Evolutionary conservation across 1,284 basidiomycete species (phyloP), one percentile per base, ranked within the genome.

Genomic region (Cystobasidium pallidum): DNA sequence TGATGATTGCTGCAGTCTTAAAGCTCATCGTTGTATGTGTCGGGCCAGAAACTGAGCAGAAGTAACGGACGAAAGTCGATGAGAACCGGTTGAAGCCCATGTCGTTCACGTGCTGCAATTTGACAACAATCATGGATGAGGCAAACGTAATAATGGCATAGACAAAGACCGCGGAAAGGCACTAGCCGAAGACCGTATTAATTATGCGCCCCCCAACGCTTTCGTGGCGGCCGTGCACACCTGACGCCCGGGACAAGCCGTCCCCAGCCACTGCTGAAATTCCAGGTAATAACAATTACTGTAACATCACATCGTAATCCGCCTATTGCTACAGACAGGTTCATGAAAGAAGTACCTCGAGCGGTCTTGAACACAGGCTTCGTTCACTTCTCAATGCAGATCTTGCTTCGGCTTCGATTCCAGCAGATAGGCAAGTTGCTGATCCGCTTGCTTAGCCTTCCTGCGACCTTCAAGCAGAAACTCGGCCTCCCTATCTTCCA

Each of bases 401-500:
- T 6, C 30, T n/a, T 34, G 24, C 21, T 59, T 57, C 52, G 36
- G 36, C 61, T 55, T 62, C 32, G 52, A 43, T 41, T 58, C 36
- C 26, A 24, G 62, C 68, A 57, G 54, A 10, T 64, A 71, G n/a
- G 68, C 59, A 4, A 71, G 47, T 15, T 43, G 39, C 30, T 61
- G 47, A 30, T 54, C 61, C 36, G 39, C 49, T 30, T 62, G 51
- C 17, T 43, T 34, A 21, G 45, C 52, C 39, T 64, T 63, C 61
- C 34, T 63, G 15, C 59, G n/a, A 13, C 45, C 43, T 55, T 62
- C 32, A 24, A 71, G n/a, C 13, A 71, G 32, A 32, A 39, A 52
- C 28, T 71, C 68, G 1, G 68, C 58, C 39, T 71, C 68, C 28
- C 51, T 52, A 19, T 43, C 68, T 45, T 71, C 68, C 21, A 71